A percentile compares a stretch with the other conserved stretches of the same genome.
Conservation (phyloP, 495 filamentous ascomycete genomes). For the Podospora tetraspora region DNA sequence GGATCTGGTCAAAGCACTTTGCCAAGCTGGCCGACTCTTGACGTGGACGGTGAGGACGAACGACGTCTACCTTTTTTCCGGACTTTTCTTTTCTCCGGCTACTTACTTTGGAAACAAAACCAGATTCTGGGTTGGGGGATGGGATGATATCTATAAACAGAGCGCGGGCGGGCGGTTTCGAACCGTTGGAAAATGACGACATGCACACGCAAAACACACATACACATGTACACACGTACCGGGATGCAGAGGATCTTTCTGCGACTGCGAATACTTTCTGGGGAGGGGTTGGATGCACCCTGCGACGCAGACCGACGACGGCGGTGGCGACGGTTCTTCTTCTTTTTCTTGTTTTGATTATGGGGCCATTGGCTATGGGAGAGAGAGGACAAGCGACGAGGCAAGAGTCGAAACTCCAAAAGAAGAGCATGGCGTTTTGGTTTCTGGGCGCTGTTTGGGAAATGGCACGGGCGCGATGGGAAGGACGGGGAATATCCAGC, state of each 20-base stretch:
- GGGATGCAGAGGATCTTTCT: neutral
- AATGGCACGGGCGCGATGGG: neutral
- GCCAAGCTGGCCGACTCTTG: slow-evolving; percentile 61
- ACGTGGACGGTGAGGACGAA: neutral
- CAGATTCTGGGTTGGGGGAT: neutral
- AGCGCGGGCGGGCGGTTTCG: neutral
- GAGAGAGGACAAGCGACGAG: neutral
- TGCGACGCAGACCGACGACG: neutral
- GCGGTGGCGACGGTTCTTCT: neutral
- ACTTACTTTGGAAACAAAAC: neutral
- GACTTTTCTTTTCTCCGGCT: neutral
- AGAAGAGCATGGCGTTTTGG: slow-evolving; percentile 9
- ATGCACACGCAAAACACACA: neutral
- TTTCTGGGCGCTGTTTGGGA: neutral
- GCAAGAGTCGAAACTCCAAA: neutral
- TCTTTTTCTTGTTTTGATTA: neutral
- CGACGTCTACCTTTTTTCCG: neutral
- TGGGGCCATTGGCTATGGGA: neutral
- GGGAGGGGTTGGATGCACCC: neutral
- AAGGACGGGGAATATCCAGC: no score
- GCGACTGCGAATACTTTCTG: neutral
- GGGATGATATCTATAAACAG: neutral
- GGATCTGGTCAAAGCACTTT: slow-evolving; percentile 99
- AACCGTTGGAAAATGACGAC: neutral
- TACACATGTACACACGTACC: neutral